phyloP scores from a whole-genome alignment of 352 stramenopile genomes.

The Phytopythium ostracodes region DNA sequence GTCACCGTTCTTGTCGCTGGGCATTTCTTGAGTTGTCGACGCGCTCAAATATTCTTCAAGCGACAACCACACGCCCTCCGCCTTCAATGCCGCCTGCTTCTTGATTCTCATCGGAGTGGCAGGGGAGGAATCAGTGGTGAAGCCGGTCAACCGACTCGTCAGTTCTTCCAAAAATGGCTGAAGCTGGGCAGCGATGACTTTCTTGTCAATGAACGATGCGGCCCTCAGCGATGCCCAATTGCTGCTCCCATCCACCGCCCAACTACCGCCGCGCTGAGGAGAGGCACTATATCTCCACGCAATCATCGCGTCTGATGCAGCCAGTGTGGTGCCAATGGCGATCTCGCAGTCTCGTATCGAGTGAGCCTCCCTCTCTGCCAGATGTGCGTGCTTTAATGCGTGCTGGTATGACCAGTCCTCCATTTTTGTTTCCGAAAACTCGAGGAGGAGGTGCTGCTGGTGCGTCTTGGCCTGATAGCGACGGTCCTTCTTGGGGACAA shows the following conservation, averaged over 20 bases:
- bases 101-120: background rate
- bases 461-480: conserved; percentile 32
- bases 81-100: background rate
- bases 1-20: background rate
- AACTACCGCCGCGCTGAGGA: background rate
- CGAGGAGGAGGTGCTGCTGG: conserved; percentile 35
- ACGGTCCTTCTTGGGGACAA: conserved; percentile 19
- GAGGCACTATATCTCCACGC: conserved; percentile 23
- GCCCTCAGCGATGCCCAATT: conserved; percentile 19
- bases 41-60: background rate
- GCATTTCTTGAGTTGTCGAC: background rate
- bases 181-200: conserved; percentile 15
- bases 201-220: conserved; percentile 14
- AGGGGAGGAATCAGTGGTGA: background rate
- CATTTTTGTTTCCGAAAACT: conserved; percentile 26
- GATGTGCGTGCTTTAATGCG: conserved; percentile 6
- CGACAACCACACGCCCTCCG: background rate
- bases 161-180: conserved; percentile 5
- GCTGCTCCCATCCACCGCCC: conserved; percentile 3
- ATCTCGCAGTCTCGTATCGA: conserved; percentile 38
- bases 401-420: conserved; percentile 2
- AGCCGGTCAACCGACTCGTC: background rate
- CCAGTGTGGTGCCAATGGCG: conserved; percentile 39
- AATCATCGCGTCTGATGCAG: conserved; percentile 43
- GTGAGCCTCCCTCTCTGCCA: background rate